Evolutionary conservation across 371 early-diverging fungal genomes (phyloP).

Genomic region (Mortierella sp.): DNA sequence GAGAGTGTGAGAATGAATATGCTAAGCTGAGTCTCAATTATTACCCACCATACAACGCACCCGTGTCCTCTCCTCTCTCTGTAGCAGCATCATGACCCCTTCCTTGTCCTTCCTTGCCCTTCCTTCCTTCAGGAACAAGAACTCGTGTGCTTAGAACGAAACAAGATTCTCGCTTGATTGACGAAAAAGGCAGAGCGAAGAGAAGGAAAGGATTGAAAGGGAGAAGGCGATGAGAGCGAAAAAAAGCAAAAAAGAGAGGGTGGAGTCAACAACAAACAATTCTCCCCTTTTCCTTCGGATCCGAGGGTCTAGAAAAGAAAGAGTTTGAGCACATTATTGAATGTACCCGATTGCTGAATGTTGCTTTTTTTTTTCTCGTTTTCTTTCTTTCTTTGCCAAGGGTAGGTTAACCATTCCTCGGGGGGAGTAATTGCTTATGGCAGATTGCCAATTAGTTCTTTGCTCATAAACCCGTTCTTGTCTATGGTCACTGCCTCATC

Average conservation of each 20-base stretch:
- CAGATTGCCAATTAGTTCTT: background rate
- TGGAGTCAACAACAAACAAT: background rate
- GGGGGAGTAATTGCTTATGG: background rate
- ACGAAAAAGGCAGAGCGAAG: background rate
- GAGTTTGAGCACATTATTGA: background rate
- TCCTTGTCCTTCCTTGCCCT: background rate
- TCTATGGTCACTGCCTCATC: background rate
- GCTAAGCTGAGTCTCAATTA: background rate
- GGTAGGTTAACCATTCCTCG: background rate
- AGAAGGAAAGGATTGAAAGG: background rate
- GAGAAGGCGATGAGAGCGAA: background rate
- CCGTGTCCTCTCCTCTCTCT: no score
- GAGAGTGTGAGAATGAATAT: background rate
- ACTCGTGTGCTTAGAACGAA: conserved; percentile 7
- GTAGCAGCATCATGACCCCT: no score
- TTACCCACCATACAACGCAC: background rate
- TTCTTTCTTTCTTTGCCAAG: background rate
- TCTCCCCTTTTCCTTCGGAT: background rate
- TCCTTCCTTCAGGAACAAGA: background rate
- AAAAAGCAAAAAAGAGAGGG: background rate
- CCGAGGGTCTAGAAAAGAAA: background rate
- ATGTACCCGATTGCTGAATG: background rate
- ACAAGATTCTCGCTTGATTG: background rate
- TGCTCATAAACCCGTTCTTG: background rate
- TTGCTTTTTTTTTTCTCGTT: background rate